Evolutionary conservation across 805 yeast genomes (phyloP), one percentile per base, ranked within the genome.

Genomic region (Brettanomyces naardenensis): DNA sequence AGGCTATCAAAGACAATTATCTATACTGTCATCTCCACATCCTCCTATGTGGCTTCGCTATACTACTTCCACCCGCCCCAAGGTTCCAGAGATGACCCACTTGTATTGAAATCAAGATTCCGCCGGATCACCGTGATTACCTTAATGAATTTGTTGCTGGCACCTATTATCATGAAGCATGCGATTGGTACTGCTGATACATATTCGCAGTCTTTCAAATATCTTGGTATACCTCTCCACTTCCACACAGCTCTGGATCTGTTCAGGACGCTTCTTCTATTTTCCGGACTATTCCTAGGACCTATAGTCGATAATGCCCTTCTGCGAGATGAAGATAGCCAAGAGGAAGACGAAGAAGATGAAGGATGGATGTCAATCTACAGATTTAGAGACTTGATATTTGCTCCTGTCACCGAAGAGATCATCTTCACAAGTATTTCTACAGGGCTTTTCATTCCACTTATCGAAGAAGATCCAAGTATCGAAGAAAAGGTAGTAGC

Each of bases 351-450:
- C n/a, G n/a, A n/a, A n/a, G n/a, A n/a, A n/a, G n/a, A n/a, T n/a
- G n/a, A n/a, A n/a, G n/a, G n/a, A n/a, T n/a, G n/a, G n/a, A n/a
- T 23, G 7, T 23, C 26, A 11, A 23, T 23, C 26, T 23, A 23
- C 26, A 23, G 11, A 23, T 23, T 23, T 23, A 57, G 92, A 41
- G 78, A 80, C 52, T 65, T 74, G 33, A 39, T 82, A 0, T 62
- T 80, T 28, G 95, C 88, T 0, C 95, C 95, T 4, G 33, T 80
- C 2, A 77, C 90, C 0, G 95, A 86, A 53, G 95, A 86, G 52
- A 44, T 84, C 21, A 70, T 83, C 2, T 86, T 78, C 52, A 64
- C 94, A 2, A 65, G 80, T 0, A 52, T 48, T 7, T 29, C 41
- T 2, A 25, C 43, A 37, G 44, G 48, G 9, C 30, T 46, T 9